Percentiles rank a stretch among this genome's conserved stretches.
Evolutionary conservation across 1,139 yeast species (phyloP).

Genomic region (Geotrichum candidum): DNA sequence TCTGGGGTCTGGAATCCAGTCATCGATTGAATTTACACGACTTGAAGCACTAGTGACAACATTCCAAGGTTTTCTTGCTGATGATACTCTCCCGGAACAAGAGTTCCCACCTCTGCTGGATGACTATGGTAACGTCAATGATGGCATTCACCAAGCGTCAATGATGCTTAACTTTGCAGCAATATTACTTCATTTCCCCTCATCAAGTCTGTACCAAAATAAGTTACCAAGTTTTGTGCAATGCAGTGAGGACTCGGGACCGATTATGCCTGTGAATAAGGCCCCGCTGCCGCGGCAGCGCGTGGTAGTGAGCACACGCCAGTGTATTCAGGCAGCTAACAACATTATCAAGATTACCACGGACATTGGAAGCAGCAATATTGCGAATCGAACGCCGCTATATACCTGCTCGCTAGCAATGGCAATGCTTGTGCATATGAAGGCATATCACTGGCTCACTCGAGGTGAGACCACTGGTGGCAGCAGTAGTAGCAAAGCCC

Average conservation of each 20-base stretch:
- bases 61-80: constrained; percentile 16
- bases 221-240: constrained; percentile 18
- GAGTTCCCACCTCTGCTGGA: constrained; percentile 16
- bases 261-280: constrained; percentile 9
- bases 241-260: constrained; percentile 17
- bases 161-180: constrained; percentile 18
- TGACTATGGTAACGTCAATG: constrained; percentile 16
- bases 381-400: constrained; percentile 13
- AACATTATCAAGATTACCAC: constrained; percentile 15
- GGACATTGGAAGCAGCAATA: constrained; percentile 15
- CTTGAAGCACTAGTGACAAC: constrained; percentile 17
- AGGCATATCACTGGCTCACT: constrained; percentile 19
- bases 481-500: neutral
- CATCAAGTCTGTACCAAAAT: constrained; percentile 17
- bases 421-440: constrained; percentile 21
- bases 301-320: constrained; percentile 14
- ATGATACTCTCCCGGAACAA: neutral
- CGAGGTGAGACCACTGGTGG: constrained; percentile 4
- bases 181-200: constrained; percentile 17
- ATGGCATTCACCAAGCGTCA: constrained; percentile 18
- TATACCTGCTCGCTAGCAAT: constrained; percentile 17
- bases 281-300: constrained; percentile 7
- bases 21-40: constrained; percentile 14
- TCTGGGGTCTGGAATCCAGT: constrained; percentile 15
- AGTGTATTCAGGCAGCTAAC: constrained; percentile 19